These are phyloP conservation scores for Ogataea paraovalis DNA, from an alignment of 805 yeast species.

Conservation along the genomic window DNA sequence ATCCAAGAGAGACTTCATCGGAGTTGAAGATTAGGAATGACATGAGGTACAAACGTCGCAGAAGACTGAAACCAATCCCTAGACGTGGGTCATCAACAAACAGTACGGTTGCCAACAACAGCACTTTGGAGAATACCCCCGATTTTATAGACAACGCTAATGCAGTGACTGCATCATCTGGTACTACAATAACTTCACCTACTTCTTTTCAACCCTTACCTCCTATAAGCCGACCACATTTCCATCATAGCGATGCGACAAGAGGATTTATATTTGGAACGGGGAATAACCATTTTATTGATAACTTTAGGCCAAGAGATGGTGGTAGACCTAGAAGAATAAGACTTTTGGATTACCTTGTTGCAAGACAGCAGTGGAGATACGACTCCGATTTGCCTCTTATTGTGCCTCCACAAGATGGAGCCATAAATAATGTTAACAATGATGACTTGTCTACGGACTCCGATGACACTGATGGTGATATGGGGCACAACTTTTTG, in stretches of 20 bases:
- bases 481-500: conserved; percentile 11
- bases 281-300: conserved; percentile 14
- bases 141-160: not conserved
- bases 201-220: conserved; percentile 2
- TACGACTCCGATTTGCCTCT: not conserved
- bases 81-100: not conserved
- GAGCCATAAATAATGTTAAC: not conserved
- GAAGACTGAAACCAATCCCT: conserved; percentile 21
- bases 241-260: conserved; percentile 11
- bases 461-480: conserved; percentile 17
- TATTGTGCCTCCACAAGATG: not conserved
- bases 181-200: not conserved
- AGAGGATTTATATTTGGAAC: conserved; percentile 18
- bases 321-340: conserved; percentile 19
- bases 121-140: not conserved
- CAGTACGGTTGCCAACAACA: not conserved
- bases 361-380: conserved; percentile 20
- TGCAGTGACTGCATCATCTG: not conserved
- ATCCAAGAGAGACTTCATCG: conserved; percentile 8
- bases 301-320: conserved; percentile 13
- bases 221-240: conserved; percentile 8
- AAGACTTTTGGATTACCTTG: conserved; percentile 18
- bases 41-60: conserved; percentile 28
- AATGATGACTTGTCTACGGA: conserved; percentile 15
- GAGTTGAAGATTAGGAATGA: conserved; percentile 24